Evolutionary conservation across 2,329 filamentous ascomycete species (phyloP).

Genomic region (Venturia asperata): DNA sequence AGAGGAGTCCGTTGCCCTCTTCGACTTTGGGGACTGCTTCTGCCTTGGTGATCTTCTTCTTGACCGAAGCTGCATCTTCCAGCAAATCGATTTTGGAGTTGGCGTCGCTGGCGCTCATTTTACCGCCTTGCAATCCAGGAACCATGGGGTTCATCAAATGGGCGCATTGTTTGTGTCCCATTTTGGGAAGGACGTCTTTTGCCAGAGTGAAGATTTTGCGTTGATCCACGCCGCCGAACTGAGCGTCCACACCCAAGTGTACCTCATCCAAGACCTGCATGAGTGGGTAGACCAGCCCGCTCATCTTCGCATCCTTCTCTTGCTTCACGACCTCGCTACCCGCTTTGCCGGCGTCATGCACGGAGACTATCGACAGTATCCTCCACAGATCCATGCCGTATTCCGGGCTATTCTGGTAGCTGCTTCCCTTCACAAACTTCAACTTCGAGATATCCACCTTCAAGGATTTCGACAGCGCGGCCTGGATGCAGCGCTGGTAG

Average conservation of each 20-base stretch:
- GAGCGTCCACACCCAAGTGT: slow-evolving; percentile 77
- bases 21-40: slow-evolving; percentile 66
- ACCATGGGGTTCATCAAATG: slow-evolving; percentile 85
- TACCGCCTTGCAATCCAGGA: slow-evolving; percentile 70
- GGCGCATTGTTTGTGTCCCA: slow-evolving; percentile 69
- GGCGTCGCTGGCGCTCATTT: slow-evolving; percentile 66
- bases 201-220: slow-evolving; percentile 83
- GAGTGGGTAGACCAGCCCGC: slow-evolving; percentile 72
- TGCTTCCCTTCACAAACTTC: slow-evolving; percentile 75
- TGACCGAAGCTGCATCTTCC: slow-evolving; percentile 65
- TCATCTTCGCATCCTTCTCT: slow-evolving; percentile 65
- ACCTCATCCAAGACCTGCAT: slow-evolving; percentile 68
- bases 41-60: slow-evolving; percentile 81
- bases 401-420: slow-evolving; percentile 60
- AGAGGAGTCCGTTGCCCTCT: slow-evolving; percentile 79
- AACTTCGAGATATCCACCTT: slow-evolving; percentile 73
- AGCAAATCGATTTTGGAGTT: slow-evolving; percentile 93
- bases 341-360: slow-evolving; percentile 81
- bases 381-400: slow-evolving; percentile 90
- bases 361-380: slow-evolving; percentile 60
- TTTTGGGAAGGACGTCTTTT: slow-evolving; percentile 73
- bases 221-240: slow-evolving; percentile 77
- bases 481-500: slow-evolving; percentile 69
- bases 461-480: slow-evolving; percentile 65
- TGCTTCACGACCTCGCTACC: slow-evolving; percentile 95